Evolutionary conservation across 176 grass and related monocot species (phyloP).

Genomic region (Triticum timopheevii): DNA sequence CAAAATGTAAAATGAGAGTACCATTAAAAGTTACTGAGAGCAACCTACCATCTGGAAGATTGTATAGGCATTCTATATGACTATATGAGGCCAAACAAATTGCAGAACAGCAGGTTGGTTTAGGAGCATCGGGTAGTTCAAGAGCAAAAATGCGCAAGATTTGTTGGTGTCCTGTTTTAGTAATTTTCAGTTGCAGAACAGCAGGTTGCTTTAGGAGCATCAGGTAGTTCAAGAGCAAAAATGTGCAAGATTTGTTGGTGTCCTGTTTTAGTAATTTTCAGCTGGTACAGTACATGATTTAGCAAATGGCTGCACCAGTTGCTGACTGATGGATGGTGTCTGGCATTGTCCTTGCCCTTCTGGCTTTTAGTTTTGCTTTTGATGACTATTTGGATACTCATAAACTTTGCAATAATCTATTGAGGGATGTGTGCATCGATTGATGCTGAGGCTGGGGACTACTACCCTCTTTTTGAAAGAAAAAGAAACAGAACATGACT

Average conservation of each 20-base stretch:
- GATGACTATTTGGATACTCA: too few relatives aligned
- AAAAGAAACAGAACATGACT: neutral
- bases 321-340: too few relatives aligned
- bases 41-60: slow-evolving; percentile 30
- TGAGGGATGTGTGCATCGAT: neutral
- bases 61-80: slow-evolving; percentile 8
- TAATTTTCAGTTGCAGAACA: neutral
- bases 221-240: neutral
- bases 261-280: neutral
- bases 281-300: neutral
- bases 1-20: slow-evolving; percentile 44
- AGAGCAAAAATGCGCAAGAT: neutral
- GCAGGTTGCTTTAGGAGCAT: neutral
- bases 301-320: too few relatives aligned
- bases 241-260: neutral
- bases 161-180: neutral
- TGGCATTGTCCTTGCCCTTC: too few relatives aligned
- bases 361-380: too few relatives aligned
- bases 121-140: neutral
- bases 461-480: neutral
- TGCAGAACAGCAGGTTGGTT: neutral
- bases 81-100: slow-evolving; percentile 21
- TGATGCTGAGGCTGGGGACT: neutral
- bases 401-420: too few relatives aligned
- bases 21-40: slow-evolving; percentile 17